Conservation (phyloP, 805 yeast species). For the Metschnikowia aberdeeniae region DNA sequence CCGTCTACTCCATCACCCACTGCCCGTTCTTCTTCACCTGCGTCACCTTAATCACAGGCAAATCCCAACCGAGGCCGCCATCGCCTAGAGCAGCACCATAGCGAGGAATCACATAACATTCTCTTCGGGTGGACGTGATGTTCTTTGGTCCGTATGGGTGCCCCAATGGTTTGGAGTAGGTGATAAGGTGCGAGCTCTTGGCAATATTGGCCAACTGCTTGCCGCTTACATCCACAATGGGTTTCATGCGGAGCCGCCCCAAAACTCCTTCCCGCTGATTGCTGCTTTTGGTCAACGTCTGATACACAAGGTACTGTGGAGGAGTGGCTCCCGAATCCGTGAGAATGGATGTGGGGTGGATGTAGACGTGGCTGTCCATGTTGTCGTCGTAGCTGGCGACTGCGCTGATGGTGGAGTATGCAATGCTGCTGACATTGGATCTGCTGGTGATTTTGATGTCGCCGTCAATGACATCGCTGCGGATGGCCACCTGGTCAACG, state of each 20-base stretch:
- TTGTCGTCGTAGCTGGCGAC: constrained; percentile 29
- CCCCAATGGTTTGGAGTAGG: constrained; percentile 89
- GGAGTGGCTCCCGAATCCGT: constrained; percentile 62
- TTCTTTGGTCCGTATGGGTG: constrained; percentile 82
- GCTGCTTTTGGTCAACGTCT: constrained; percentile 55
- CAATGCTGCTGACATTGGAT: constrained; percentile 54
- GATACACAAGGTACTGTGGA: constrained; percentile 74
- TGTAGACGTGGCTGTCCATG: constrained; percentile 57
- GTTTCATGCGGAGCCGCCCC: constrained; percentile 58
- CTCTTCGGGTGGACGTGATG: constrained; percentile 62
- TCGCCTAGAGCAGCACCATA: constrained; percentile 80
- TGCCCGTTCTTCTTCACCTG: constrained; percentile 64
- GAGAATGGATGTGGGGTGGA: constrained; percentile 76
- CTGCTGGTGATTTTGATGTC: constrained; percentile 60
- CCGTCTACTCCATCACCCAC: constrained; percentile 48
- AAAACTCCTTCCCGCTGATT: constrained; percentile 41
- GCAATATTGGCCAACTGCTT: constrained; percentile 76
- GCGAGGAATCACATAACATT: constrained; percentile 87
- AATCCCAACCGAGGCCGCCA: constrained; percentile 90
- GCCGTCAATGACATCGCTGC: constrained; percentile 70
- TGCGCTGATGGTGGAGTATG: constrained; percentile 59
- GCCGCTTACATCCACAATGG: constrained; percentile 72
- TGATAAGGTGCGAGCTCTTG: constrained; percentile 62
- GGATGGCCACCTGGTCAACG: constrained; percentile 81
- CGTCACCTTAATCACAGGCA: constrained; percentile 69